Base-by-base conservation (phyloP, 257 asterid genomes). In the Jaltomata sinuosa region DNA sequence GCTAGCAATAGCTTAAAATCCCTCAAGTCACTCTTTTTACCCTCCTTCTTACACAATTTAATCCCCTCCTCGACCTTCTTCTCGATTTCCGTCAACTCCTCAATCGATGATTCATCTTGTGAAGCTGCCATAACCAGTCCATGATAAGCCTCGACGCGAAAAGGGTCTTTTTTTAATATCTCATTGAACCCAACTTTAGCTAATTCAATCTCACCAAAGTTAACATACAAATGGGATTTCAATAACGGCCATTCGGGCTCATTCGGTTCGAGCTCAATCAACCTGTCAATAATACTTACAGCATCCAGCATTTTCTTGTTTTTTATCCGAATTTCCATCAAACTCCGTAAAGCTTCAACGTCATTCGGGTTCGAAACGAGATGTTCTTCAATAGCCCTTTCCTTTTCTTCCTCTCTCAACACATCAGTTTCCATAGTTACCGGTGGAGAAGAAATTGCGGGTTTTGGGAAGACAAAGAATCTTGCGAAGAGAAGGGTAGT, bases 1-100 rank as follows among this genome's bases (percentile, higher is more conserved):
- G 99, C 99, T n/a, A 88, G 84, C 90, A 96, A 84, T 42, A 96
- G 93, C 93, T 91, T 93, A 34, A 96, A 94, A 85, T 95, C 97
- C 89, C 96, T 91, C 89, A 93, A 59, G 54, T 93, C 96, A 69
- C 38, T 65, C 83, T 81, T 86, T 85, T 88, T 94, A 32, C 87
- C 90, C 83, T 90, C 93, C 87, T 88, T 91, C 87, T 90, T 88
- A 84, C 98, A 95, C 89, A 93, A 40, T 55, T 65, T 27, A 87
- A 91, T 90, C 0, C 92, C 97, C 71, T 92, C 93, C 89, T 87
- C 85, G 19, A 96, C 85, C 84, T 38, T 90, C 36, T 32, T 84
- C 91, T 90, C 92, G 12, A 96, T 85, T 49, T 22, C 85, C 18
- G 21, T 76, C 90, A 97, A 65, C 38, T 91, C 97, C 32, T 87